Evolutionary conservation across 163 green algal species (phyloP), one percentile per base, ranked within the genome.

Genomic region (Chlorella variabilis): DNA sequence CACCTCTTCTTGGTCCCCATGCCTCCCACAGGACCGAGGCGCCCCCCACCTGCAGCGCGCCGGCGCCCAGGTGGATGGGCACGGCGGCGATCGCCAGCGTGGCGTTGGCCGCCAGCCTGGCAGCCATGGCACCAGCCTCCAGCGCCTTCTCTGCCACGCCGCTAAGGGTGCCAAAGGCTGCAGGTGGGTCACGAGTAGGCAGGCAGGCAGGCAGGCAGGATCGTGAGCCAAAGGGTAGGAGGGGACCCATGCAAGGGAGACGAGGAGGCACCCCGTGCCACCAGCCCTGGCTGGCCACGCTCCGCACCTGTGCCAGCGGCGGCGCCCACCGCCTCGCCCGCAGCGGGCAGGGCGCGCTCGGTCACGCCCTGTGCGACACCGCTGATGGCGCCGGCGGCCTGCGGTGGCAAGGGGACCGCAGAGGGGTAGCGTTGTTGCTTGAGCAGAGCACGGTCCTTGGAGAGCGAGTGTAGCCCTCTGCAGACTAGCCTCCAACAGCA

Each of bases 111-210:
- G 11, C 27, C 73, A 80, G 73, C 27, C 39, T 38, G 1, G 56
- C 54, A 23, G 38, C 56, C 27, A 80, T 7, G 45, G n/a, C n/a
- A 45, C 69, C 33, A 17, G 39, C 73, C 38, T 69, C 23, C 36
- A 58, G 7, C n/a, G 73, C 73, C 39, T 80, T 80, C 38, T 68
- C 38, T 0, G 54, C 56, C 36, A 70, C n/a, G 15, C 54, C 73
- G 2, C 54, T 27, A 36, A 70, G 36, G 36, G 25, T 41, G 38
- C 73, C 73, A n/a, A 41, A 1, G 17, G 73, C 73, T 80, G 73
- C 73, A 69, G 20, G 29, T 11, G 31, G 3, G 11, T 11, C 21
- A 56, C 5, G 31, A 25, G 15, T 15, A 23, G 54, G 54, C 5
- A n/a, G 54, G 54, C 54, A 9, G 15, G 54, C 45, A 23, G 45